Conservation (phyloP, 495 filamentous ascomycete species). For the Penicillium bialowiezense region DNA sequence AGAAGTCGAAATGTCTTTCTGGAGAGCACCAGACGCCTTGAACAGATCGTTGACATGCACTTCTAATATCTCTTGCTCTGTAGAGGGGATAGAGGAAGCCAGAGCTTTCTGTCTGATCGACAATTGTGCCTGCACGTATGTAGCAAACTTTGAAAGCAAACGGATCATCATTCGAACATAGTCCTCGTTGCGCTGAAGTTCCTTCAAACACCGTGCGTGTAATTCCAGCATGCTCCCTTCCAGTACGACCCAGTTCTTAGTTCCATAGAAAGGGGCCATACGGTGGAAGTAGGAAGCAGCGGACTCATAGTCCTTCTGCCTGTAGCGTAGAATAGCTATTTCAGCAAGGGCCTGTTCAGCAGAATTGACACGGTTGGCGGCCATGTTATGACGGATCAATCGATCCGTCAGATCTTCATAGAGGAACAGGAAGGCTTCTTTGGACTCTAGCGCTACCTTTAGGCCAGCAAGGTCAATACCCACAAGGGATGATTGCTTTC, state of each 20-base stretch:
- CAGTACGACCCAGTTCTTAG: constrained; percentile 73
- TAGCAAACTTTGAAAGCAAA: constrained; percentile 69
- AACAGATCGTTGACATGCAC: constrained; percentile 68
- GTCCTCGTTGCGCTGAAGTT: constrained; percentile 72
- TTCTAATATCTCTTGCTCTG: constrained; percentile 54
- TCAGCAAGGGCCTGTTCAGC: constrained; percentile 78
- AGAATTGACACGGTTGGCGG: constrained; percentile 73
- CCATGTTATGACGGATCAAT: constrained; percentile 68
- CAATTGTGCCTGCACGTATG: constrained; percentile 32
- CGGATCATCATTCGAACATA: constrained; percentile 73
- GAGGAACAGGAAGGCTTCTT: constrained; percentile 49
- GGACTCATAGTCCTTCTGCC: constrained; percentile 61
- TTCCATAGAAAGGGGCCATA: constrained; percentile 79
- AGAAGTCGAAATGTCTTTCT: constrained; percentile 63
- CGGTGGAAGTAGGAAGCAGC: constrained; percentile 78
- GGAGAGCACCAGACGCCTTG: constrained; percentile 55
- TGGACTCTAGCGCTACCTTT: constrained; percentile 28
- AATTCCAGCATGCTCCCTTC: constrained; percentile 82
- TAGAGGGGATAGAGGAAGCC: constrained; percentile 30
- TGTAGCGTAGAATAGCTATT: constrained; percentile 79
- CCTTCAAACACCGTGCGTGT: constrained; percentile 79
- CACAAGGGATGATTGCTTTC: constrained; percentile 34
- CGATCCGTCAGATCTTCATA: constrained; percentile 72
- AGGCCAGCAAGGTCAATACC: constrained; percentile 32
- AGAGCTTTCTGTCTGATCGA: constrained; percentile 33